Conservation (phyloP, 129 eudicot genomes). For the Calendula officinalis region DNA sequence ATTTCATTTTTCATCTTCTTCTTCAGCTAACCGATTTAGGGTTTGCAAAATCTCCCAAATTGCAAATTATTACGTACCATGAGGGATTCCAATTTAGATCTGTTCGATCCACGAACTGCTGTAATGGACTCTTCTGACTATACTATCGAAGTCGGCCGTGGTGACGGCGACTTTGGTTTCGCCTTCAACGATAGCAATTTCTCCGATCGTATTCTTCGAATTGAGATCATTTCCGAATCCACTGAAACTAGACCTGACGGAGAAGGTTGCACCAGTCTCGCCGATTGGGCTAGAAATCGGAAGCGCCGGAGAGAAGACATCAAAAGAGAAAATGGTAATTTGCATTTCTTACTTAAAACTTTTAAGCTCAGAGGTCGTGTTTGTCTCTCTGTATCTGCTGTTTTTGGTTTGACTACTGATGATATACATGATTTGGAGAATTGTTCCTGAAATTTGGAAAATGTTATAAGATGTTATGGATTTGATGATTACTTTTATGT, state of each 20-base stretch:
- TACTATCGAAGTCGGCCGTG: constrained; percentile 42
- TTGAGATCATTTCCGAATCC: constrained; percentile 74
- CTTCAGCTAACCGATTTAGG: constrained; percentile 31
- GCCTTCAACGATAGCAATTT: constrained; percentile 93
- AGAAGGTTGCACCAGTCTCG: constrained; percentile 63
- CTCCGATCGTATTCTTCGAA: constrained; percentile 72
- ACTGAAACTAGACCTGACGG: constrained; percentile 44
- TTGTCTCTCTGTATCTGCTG: neutral
- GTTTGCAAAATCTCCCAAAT: constrained; percentile 26
- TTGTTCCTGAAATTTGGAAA: constrained; percentile 1
- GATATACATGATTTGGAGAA: constrained; percentile 2
- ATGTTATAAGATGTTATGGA: constrained; percentile 11
- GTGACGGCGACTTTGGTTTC: constrained; percentile 84
- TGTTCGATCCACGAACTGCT: constrained; percentile 78
- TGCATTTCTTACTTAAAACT: neutral
- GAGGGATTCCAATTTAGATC: constrained; percentile 69
- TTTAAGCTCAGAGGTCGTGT: neutral
- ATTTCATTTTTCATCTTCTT: constrained; percentile 28
- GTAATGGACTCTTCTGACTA: constrained; percentile 75
- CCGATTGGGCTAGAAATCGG: constrained; percentile 87
- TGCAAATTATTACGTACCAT: constrained; percentile 25
- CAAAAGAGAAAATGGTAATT: constrained; percentile 53
- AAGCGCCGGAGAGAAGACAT: constrained; percentile 73
- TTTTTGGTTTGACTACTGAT: constrained; percentile 8
- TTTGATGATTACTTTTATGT: constrained; percentile 1